Percentiles rank a stretch among this genome's conserved stretches.
phyloP scores from a whole-genome alignment of 163 green algal genomes.

The Chlamydomonas reinhardtii region DNA sequence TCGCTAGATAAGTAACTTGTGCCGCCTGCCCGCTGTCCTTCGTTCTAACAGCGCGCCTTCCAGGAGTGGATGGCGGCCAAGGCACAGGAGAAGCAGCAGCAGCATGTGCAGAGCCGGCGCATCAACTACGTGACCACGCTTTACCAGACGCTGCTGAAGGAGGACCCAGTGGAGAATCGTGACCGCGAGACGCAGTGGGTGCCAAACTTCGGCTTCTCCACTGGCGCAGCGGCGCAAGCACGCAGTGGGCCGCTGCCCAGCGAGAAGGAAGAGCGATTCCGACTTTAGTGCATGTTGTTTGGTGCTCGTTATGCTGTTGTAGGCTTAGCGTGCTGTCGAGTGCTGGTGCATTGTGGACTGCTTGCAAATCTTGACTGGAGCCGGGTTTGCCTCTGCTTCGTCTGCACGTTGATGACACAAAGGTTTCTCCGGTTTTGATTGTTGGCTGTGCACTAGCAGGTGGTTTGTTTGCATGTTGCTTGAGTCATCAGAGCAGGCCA shows the following conservation, averaged over 20 bases:
- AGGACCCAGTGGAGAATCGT: conserved; percentile 26
- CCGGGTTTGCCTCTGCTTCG: too few relatives aligned
- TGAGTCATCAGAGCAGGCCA: too few relatives aligned
- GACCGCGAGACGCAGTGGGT: conserved; percentile 36
- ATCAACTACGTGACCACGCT: conserved; percentile 22
- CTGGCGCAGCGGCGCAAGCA: not conserved
- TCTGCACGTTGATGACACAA: too few relatives aligned
- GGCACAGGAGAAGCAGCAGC: conserved; percentile 27
- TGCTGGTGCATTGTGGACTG: too few relatives aligned
- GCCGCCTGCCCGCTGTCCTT: not conserved
- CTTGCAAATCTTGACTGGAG: too few relatives aligned
- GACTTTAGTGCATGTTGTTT: not conserved
- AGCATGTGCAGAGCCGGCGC: conserved; percentile 18
- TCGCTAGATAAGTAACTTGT: too few relatives aligned
- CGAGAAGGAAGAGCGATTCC: conserved; percentile 1
- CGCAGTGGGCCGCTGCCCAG: not conserved
- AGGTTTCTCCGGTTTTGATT: too few relatives aligned
- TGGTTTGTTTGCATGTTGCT: too few relatives aligned
- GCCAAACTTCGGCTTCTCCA: conserved; percentile 37
- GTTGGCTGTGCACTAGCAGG: too few relatives aligned
- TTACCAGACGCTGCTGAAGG: conserved; percentile 21
- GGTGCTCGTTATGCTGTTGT: too few relatives aligned
- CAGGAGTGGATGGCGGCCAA: conserved; percentile 51
- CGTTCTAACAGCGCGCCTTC: conserved; percentile 35
- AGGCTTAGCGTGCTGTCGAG: too few relatives aligned